A percentile compares a stretch with the other conserved stretches of the same genome.
Conservation (phyloP, 2,329 filamentous ascomycete genomes). For the Atkinsonella texensis region DNA sequence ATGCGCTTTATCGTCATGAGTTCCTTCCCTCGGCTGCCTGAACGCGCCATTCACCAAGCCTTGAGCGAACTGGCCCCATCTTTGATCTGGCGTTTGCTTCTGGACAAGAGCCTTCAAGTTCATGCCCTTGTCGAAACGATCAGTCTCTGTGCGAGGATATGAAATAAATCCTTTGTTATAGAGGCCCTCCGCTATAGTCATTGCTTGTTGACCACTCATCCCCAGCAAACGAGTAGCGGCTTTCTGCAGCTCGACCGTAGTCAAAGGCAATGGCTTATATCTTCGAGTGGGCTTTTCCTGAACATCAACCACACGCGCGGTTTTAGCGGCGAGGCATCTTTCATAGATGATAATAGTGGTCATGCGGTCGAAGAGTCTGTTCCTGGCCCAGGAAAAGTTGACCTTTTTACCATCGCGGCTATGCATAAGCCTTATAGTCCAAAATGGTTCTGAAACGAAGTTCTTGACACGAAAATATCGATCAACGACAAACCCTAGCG, state of each 20-base stretch:
- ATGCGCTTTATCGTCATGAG: slow-evolving; percentile 92
- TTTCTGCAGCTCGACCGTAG: slow-evolving; percentile 93
- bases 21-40: slow-evolving; percentile 66
- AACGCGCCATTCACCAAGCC: slow-evolving; percentile 65
- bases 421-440: slow-evolving; percentile 80
- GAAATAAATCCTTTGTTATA: slow-evolving; percentile 96
- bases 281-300: slow-evolving; percentile 86
- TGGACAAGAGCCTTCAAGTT: slow-evolving; percentile 68
- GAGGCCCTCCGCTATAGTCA: slow-evolving; percentile 74
- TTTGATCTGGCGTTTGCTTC: slow-evolving; percentile 65
- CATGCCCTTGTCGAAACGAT: slow-evolving; percentile 86
- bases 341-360: slow-evolving; percentile 75
- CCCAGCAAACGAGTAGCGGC: slow-evolving; percentile 78
- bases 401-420: slow-evolving; percentile 66
- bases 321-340: slow-evolving; percentile 63
- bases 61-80: slow-evolving; percentile 75
- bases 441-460: slow-evolving; percentile 86
- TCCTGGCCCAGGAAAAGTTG: slow-evolving; percentile 71
- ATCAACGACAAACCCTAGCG: slow-evolving; percentile 92
- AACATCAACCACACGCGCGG: slow-evolving; percentile 71
- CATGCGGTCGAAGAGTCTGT: slow-evolving; percentile 78
- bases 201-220: slow-evolving; percentile 85
- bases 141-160: slow-evolving; percentile 94
- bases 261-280: slow-evolving; percentile 86
- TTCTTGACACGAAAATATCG: slow-evolving; percentile 89